These are phyloP conservation scores for Gymnopilus dilepis DNA, from an alignment of 768 basidiomycete species.

Conservation along the genomic window DNA sequence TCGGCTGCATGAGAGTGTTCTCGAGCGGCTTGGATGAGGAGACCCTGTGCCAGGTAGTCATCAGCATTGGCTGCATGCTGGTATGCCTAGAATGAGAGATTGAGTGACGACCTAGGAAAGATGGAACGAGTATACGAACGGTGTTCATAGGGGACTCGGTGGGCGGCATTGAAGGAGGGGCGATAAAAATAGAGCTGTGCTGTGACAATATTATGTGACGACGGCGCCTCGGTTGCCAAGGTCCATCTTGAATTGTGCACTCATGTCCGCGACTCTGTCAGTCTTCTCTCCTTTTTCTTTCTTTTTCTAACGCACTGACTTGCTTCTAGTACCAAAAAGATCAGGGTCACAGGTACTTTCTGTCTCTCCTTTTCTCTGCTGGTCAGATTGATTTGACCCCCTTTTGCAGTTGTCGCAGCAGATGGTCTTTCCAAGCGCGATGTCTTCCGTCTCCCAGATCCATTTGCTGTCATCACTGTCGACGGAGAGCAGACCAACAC, in stretches of 20 bases:
- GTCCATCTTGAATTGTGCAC: conserved; percentile 5
- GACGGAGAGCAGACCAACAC: conserved; percentile 98
- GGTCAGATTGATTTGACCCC: conserved; percentile 12
- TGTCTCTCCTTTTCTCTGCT: neutral
- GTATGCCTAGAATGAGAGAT: conserved; percentile 60
- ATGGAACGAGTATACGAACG: conserved; percentile 38
- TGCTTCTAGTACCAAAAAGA: conserved; percentile 63
- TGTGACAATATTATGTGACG: conserved; percentile 1
- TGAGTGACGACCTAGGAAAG: neutral
- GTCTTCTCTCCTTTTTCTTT: conserved; percentile 26
- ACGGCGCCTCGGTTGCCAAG: conserved; percentile 15
- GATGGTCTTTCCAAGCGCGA: conserved; percentile 94
- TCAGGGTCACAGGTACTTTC: conserved; percentile 73
- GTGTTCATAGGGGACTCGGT: conserved; percentile 57
- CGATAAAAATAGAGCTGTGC: conserved; percentile 5
- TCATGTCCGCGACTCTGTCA: conserved; percentile 51
- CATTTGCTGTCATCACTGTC: conserved; percentile 97
- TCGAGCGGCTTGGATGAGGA: conserved; percentile 73
- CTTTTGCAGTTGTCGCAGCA: conserved; percentile 85
- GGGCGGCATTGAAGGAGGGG: conserved; percentile 36
- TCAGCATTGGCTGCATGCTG: conserved; percentile 84
- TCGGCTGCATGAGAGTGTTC: conserved; percentile 80
- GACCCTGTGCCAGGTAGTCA: conserved; percentile 66
- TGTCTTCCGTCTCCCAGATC: conserved; percentile 95
- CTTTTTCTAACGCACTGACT: conserved; percentile 10